Evolutionary conservation across 805 yeast genomes (phyloP).

Genomic region (Sporopachydermia quercuum): DNA sequence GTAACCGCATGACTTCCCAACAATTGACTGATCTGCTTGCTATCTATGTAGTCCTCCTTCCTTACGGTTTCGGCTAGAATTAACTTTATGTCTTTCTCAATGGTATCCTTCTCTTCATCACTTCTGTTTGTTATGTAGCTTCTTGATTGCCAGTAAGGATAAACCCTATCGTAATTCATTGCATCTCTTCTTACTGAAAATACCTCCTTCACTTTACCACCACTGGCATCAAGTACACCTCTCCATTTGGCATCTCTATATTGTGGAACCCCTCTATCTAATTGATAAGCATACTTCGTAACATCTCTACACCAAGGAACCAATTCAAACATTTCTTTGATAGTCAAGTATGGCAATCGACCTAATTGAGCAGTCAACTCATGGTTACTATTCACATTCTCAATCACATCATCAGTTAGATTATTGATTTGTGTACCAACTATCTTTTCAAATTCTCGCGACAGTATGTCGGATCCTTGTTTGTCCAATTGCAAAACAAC

Average conservation of each 20-base stretch:
- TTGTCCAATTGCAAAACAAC: not conserved
- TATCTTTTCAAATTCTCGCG: not conserved
- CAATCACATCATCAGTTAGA: not conserved
- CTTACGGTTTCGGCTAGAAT: constrained; percentile 12
- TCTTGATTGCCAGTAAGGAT: constrained; percentile 38
- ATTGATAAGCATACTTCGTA: not conserved
- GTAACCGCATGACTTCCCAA: constrained; percentile 1
- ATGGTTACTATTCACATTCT: not conserved
- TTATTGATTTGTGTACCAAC: not conserved
- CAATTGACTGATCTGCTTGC: constrained; percentile 1
- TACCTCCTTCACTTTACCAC: not conserved
- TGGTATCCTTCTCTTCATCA: constrained; percentile 20
- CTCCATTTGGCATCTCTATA: not conserved
- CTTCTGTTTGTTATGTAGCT: constrained; percentile 35
- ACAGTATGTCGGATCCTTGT: not conserved
- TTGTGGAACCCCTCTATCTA: not conserved
- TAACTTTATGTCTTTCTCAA: constrained; percentile 20
- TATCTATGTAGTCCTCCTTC: not conserved
- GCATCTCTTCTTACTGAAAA: not conserved
- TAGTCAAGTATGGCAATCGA: not conserved
- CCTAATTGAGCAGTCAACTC: not conserved
- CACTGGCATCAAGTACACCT: not conserved
- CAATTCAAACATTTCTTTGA: not conserved
- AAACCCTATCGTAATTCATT: constrained; percentile 23
- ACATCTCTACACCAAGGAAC: constrained; percentile 2